Percentiles rank a stretch among this genome's conserved stretches.
These are phyloP conservation scores for Eragrostis nindensis DNA, from an alignment of 176 grass and related monocot species.

Conservation along the genomic window DNA sequence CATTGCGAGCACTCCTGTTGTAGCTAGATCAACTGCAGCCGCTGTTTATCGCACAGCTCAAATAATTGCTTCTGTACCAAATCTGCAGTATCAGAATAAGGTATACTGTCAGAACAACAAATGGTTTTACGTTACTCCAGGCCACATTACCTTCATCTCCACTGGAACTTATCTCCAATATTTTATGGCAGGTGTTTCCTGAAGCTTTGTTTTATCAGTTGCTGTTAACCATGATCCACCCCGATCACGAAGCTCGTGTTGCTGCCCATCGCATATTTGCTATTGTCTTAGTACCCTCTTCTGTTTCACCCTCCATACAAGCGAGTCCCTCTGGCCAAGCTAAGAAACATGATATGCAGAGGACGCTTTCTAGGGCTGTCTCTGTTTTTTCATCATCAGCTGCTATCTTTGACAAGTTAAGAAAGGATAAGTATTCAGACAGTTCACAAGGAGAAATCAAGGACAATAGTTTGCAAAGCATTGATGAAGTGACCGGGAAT, in stretches of 20 bases:
- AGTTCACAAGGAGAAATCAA: conserved; percentile 59
- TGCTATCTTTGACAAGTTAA: conserved; percentile 97
- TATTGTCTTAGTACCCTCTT: conserved; percentile 96
- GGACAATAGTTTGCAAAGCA: conserved; percentile 45
- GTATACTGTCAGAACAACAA: conserved; percentile 40
- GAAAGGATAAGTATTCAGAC: conserved; percentile 69
- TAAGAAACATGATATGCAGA: conserved; percentile 72
- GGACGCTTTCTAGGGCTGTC: conserved; percentile 96
- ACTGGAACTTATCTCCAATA: conserved; percentile 34
- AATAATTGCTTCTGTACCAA: conserved; percentile 96
- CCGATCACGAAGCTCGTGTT: conserved; percentile 87
- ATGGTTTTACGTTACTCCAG: conserved; percentile 25
- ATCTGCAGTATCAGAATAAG: conserved; percentile 96
- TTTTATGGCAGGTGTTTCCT: conserved; percentile 83
- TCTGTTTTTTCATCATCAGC: conserved; percentile 99
- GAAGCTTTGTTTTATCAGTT: conserved; percentile 98
- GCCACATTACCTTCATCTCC: conserved; percentile 34
- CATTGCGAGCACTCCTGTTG: conserved; percentile 67
- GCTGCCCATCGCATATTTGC: conserved; percentile 98
- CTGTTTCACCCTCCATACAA: conserved; percentile 70
- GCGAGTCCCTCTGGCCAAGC: conserved; percentile 47
- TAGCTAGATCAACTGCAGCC: conserved; percentile 90
- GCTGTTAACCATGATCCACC: conserved; percentile 94
- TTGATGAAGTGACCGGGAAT: conserved; percentile 55
- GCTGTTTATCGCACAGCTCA: conserved; percentile 96